phyloP scores from a whole-genome alignment of 2,329 filamentous ascomycete genomes.

The Hypoxylon sp. region DNA sequence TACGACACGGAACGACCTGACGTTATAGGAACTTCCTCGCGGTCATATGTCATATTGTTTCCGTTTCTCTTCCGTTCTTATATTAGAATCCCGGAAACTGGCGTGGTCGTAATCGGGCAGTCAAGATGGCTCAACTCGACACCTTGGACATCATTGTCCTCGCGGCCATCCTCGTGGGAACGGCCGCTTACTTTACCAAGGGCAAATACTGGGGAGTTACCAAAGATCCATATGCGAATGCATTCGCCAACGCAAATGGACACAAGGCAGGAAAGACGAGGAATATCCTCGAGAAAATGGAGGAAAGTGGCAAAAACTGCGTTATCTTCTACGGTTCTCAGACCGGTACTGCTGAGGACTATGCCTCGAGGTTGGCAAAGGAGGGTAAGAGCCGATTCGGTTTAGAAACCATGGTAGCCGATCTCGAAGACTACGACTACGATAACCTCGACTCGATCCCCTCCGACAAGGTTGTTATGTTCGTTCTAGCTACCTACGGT shows the following conservation, averaged over 20 bases:
- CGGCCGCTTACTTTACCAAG: slow-evolving; percentile 96
- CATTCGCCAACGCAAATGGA: slow-evolving; percentile 77
- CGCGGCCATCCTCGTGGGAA: slow-evolving; percentile 85
- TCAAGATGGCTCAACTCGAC: slow-evolving; percentile 92
- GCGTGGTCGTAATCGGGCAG: slow-evolving; percentile 29
- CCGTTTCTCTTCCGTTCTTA: slow-evolving; percentile 6
- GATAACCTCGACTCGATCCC: slow-evolving; percentile 93
- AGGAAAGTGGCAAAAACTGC: slow-evolving; percentile 96
- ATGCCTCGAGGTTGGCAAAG: slow-evolving; percentile 95
- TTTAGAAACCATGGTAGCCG: slow-evolving; percentile 97
- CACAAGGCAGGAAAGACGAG: slow-evolving; percentile 87
- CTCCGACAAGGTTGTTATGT: slow-evolving; percentile 92
- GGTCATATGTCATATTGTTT: slow-evolving; percentile 21
- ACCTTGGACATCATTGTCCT: slow-evolving; percentile 96
- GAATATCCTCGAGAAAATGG: slow-evolving; percentile 96
- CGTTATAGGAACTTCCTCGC: slow-evolving; percentile 20
- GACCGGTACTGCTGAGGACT: slow-evolving; percentile 98
- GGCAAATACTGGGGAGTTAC: slow-evolving; percentile 91
- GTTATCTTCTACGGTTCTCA: slow-evolving; percentile 99
- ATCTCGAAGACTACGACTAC: slow-evolving; percentile 97
- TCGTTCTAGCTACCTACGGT: slow-evolving; percentile 96
- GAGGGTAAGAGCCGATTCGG: slow-evolving; percentile 97
- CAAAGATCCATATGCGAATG: slow-evolving; percentile 89
- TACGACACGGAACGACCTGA: slow-evolving; percentile 19
- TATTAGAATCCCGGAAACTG: slow-evolving; percentile 21